Evolutionary conservation across 2,329 filamentous ascomycete species (phyloP).

Genomic region (Zelopaecilomyces penicillatus): DNA sequence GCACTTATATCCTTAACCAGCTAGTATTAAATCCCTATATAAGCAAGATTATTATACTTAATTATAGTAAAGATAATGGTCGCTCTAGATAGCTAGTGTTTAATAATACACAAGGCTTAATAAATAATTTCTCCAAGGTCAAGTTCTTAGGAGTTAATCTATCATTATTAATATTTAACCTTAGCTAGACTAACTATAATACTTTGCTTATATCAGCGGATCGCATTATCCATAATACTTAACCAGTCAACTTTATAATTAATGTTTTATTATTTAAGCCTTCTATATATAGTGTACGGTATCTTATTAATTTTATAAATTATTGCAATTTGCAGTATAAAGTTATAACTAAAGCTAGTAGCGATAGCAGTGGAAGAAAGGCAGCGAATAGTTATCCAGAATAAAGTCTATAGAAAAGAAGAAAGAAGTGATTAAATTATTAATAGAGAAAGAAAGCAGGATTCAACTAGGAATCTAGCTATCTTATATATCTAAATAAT

Average conservation of each 20-base stretch:
- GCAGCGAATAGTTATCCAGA: too few species aligned
- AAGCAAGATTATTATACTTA: constrained; percentile 17
- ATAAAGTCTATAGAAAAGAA: too few species aligned
- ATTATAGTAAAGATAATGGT: constrained; percentile 26
- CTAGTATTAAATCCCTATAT: constrained; percentile 17
- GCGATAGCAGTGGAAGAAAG: too few species aligned
- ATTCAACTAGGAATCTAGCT: too few species aligned
- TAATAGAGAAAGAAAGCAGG: too few species aligned
- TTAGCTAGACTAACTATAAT: constrained; percentile 6
- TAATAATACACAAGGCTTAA: constrained; percentile 30
- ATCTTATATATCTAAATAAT: too few species aligned
- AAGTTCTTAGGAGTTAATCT: constrained; percentile 43
- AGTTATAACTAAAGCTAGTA: too few species aligned
- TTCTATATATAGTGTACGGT: constrained; percentile 41
- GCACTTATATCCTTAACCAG: constrained; percentile 56
- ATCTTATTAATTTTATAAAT: constrained; percentile 36
- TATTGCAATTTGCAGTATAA: too few species aligned
- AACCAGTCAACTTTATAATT: constrained; percentile 44
- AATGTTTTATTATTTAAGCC: constrained; percentile 39
- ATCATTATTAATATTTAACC: constrained; percentile 14
- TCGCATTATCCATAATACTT: constrained; percentile 43
- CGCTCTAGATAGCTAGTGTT: constrained; percentile 27
- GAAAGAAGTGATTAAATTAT: too few species aligned
- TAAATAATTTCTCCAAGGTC: constrained; percentile 28
- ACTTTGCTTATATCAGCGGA: constrained; percentile 8